Evolutionary conservation across 1,139 yeast species (phyloP).

Genomic region (Kodamaea ohmeri): DNA sequence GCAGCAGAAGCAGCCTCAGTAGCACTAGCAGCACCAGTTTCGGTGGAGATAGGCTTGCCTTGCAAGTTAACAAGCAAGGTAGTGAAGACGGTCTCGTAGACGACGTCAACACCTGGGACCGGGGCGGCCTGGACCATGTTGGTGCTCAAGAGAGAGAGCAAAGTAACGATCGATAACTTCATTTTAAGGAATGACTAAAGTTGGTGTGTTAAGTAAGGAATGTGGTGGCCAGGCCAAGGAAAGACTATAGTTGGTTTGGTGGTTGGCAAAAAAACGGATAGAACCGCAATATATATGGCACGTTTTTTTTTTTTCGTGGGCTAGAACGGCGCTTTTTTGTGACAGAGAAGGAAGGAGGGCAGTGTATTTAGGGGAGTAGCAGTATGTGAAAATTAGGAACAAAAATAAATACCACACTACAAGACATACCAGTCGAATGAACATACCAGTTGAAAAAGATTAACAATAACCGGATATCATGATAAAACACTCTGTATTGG

Average conservation of each 20-base stretch:
- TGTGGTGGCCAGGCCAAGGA: constrained; percentile 11
- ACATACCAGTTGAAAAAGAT: no score
- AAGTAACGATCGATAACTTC: constrained; percentile 16
- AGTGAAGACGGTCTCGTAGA: constrained; percentile 17
- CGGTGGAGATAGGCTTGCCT: constrained; percentile 11
- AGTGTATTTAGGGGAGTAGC: background rate
- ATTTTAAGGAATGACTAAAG: constrained; percentile 11
- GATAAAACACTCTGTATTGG: no score
- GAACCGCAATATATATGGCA: constrained; percentile 2
- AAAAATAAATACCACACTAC: background rate
- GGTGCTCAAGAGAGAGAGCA: constrained; percentile 15
- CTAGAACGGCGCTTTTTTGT: constrained; percentile 1
- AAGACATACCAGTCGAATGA: no score
- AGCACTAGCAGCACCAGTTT: constrained; percentile 9
- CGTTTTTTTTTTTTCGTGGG: background rate
- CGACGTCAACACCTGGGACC: constrained; percentile 21
- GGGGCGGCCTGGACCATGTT: constrained; percentile 22
- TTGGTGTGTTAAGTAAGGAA: constrained; percentile 9
- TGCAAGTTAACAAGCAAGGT: constrained; percentile 18
- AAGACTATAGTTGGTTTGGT: constrained; percentile 7
- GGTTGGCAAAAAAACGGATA: background rate
- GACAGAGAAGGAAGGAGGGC: constrained; percentile 1
- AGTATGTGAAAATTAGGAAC: background rate
- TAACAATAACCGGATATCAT: no score
- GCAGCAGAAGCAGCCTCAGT: constrained; percentile 10